Conservation (phyloP, 768 basidiomycete genomes). For the Gloeostereum incarnatum region DNA sequence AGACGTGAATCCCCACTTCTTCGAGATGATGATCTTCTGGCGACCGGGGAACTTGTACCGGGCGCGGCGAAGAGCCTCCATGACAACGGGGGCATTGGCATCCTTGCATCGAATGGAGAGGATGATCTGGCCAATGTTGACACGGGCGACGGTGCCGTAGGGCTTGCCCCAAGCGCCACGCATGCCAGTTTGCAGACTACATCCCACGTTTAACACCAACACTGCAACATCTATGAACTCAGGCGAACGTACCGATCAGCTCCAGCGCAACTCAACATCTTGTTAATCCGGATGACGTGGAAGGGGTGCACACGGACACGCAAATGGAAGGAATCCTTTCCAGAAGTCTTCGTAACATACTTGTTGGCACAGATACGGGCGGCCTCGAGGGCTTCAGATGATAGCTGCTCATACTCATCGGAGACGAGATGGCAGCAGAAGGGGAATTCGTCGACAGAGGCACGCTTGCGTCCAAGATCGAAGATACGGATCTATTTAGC, state of each 20-base stretch:
- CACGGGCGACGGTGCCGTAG: conserved; percentile 91
- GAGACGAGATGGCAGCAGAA: conserved; percentile 96
- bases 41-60: conserved; percentile 99
- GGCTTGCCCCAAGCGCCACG: conserved; percentile 99
- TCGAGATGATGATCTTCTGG: conserved; percentile 94
- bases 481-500: conserved; percentile 84
- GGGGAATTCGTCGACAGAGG: conserved; percentile 95
- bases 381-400: conserved; percentile 92
- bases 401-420: conserved; percentile 96
- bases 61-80: conserved; percentile 94
- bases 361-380: conserved; percentile 99
- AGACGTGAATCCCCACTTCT: conserved; percentile 99
- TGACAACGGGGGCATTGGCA: conserved; percentile 74
- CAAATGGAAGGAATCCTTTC: conserved; percentile 99
- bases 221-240: background rate
- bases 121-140: conserved; percentile 96
- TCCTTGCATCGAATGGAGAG: conserved; percentile 86
- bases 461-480: conserved; percentile 93
- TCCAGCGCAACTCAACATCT: conserved; percentile 99
- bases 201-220: background rate
- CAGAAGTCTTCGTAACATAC: conserved; percentile 95
- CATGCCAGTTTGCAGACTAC: conserved; percentile 92
- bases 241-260: conserved; percentile 74
- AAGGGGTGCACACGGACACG: conserved; percentile 96
- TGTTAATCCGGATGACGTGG: conserved; percentile 99